phyloP scores from a whole-genome alignment of 2,329 filamentous ascomycete genomes.

The Septoria petroselini region DNA sequence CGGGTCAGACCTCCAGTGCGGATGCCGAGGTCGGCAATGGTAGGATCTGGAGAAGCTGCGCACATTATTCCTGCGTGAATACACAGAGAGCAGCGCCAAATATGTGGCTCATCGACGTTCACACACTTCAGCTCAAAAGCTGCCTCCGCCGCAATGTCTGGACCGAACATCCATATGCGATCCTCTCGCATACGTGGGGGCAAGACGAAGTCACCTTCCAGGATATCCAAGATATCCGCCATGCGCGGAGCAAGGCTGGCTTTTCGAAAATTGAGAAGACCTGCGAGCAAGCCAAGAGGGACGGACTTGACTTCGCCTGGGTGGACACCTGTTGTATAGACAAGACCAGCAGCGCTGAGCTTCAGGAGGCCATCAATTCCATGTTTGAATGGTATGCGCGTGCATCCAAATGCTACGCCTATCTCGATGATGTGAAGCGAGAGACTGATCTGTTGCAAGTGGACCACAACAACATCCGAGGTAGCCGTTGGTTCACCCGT shows the following conservation, averaged over 20 bases:
- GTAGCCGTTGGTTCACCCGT: too few species aligned
- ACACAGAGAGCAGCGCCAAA: too few species aligned
- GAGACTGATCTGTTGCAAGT: too few species aligned
- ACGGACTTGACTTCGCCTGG: slow-evolving; percentile 17
- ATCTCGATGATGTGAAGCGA: not conserved
- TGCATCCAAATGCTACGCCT: slow-evolving; percentile 21
- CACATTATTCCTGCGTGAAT: too few species aligned
- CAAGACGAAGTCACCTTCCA: slow-evolving; percentile 14
- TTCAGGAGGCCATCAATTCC: slow-evolving; percentile 26
- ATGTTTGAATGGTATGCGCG: slow-evolving; percentile 27
- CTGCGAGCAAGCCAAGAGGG: not conserved
- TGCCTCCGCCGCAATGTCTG: too few species aligned
- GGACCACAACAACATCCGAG: too few species aligned
- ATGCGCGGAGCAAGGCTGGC: slow-evolving; percentile 8
- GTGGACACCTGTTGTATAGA: slow-evolving; percentile 30
- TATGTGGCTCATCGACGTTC: too few species aligned
- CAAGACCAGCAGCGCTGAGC: slow-evolving; percentile 20
- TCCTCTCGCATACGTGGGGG: slow-evolving; percentile 22
- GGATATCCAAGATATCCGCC: slow-evolving; percentile 3
- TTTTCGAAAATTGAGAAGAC: slow-evolving; percentile 6
- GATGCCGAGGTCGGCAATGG: too few species aligned
- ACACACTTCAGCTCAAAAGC: too few species aligned
- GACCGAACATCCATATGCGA: slow-evolving; percentile 11
- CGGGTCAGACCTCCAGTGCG: too few species aligned
- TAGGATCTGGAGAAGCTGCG: too few species aligned